Base-by-base conservation (phyloP, 1,284 basidiomycete genomes). In the Austroboletus rostrupii region DNA sequence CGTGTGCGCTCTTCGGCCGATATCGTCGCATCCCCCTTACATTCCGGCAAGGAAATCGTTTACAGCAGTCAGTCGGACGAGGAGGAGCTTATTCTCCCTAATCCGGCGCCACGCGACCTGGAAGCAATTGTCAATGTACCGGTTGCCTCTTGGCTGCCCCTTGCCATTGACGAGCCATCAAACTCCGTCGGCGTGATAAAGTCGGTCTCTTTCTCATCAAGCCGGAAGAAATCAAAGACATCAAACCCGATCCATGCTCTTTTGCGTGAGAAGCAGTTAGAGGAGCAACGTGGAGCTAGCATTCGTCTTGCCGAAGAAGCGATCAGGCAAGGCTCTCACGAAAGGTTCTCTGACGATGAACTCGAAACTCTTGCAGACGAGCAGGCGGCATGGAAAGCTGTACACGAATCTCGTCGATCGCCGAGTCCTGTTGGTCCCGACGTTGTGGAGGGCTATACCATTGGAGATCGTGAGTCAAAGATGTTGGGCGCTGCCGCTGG, bases 51-150 rank as follows among this genome's bases (percentile, higher is more conserved):
- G 48, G 59, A 75, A 19, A 45, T 70, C 32, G 70, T 87, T 14
- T 82, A 81, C n/a, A 85, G 80, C 39, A 87, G 84, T 56, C 80
- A 85, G 60, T 83, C 83, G 40, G 80, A 85, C 55, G 86, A 88
- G 60, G 70, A 73, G 45, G 83, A 85, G 48, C 68, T 79, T 48
- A 63, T 72, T 48, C 53, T 71, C 9, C 64, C 70, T 20, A 57
- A 57, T 44, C 40, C 52, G 17, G 42, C 59, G 14, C 50, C 53
- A 16, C 54, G 54, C 43, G 59, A 71, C 50, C 53, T 65, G 0
- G 56, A 50, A 21, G 62, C 65, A n/a, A 62, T 74, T 20, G 70
- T 68, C 48, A 64, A 72, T 23, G 47, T 47, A 10, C 12, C 26
- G 26, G 31, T 7, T 5, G 1, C 50, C 12, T 52, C 43, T 29